A percentile compares a stretch with the other conserved stretches of the same genome.
Evolutionary conservation across 2,329 filamentous ascomycete species (phyloP).

Genomic region (Penicillium sclerotiorum): DNA sequence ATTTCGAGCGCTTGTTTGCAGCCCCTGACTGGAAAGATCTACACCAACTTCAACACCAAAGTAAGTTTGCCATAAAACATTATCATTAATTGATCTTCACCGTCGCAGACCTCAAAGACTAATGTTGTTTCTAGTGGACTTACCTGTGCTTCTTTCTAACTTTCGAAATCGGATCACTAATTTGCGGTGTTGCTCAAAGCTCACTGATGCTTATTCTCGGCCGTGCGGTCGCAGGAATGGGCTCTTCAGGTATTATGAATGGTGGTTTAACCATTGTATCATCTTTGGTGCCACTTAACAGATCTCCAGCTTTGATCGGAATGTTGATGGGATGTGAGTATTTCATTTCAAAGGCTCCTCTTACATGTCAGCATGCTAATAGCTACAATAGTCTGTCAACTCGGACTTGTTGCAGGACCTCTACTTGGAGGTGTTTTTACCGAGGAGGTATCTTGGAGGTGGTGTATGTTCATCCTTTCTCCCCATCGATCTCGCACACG

Average conservation of each 20-base stretch:
- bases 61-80: constrained; percentile 14
- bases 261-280: constrained; percentile 31
- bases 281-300: constrained; percentile 27
- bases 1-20: constrained; percentile 52
- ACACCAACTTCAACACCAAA: constrained; percentile 45
- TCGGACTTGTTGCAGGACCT: constrained; percentile 16
- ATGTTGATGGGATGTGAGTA: constrained; percentile 22
- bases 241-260: constrained; percentile 29
- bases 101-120: not conserved
- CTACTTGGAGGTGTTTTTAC: constrained; percentile 23
- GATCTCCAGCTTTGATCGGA: constrained; percentile 25
- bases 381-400: constrained; percentile 12
- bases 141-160: constrained; percentile 30
- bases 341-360: not conserved
- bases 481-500: not conserved
- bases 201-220: constrained; percentile 35
- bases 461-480: constrained; percentile 16
- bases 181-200: constrained; percentile 30
- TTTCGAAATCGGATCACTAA: constrained; percentile 32
- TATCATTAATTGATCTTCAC: not conserved
- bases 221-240: constrained; percentile 32
- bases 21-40: constrained; percentile 57
- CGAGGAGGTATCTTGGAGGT: constrained; percentile 22
- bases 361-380: not conserved
- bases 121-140: constrained; percentile 18